Base-by-base conservation (phyloP, 257 asterid genomes). In the Plantago ovata region DNA sequence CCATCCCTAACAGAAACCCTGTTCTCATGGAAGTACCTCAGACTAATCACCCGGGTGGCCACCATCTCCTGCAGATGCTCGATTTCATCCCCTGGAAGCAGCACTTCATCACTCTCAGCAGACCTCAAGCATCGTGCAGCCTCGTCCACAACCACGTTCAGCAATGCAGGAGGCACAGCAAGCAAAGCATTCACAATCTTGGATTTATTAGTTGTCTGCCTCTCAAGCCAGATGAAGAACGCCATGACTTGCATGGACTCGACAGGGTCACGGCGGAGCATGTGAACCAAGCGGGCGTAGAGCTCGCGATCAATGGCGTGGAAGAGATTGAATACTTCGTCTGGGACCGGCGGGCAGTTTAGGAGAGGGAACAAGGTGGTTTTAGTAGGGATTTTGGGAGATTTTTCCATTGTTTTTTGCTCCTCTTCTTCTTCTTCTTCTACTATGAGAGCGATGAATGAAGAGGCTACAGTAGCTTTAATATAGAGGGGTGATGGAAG, bases 201-300 rank as follows among this genome's bases (percentile, higher is more conserved):
- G 48, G 36, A 28, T 0, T 28, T 13, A 57, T 71, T 70, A 0
- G 43, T 54, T 46, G 59, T 55, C 7, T 67, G 75, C 24, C 50
- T 56, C 53, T 86, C 95, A 0, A 89, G 76, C 85, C 89, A 89
- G 23, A 83, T 64, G 62, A 70, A 76, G 43, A 89, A 83, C 0
- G 78, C 96, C 78, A 79, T 66, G 2, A 75, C 71, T 4, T 68
- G 79, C 62, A 80, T 52, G 8, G 94, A 79, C 56, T 79, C 81
- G 3, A 40, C 53, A 9, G 84, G 84, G 47, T 79, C 84, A 1
- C 85, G 79, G 0, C 84, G 74, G 10, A 89, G 68, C 7, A 16
- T 46, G 14, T 32, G 53, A 8, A 77, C 33, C 61, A 89, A 43
- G 9, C 56, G 62, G 14, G 70, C 39, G 53, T 43, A 83, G 7